phyloP scores from a whole-genome alignment of 179 eudicot genomes.

The Corrigiola litoralis region DNA sequence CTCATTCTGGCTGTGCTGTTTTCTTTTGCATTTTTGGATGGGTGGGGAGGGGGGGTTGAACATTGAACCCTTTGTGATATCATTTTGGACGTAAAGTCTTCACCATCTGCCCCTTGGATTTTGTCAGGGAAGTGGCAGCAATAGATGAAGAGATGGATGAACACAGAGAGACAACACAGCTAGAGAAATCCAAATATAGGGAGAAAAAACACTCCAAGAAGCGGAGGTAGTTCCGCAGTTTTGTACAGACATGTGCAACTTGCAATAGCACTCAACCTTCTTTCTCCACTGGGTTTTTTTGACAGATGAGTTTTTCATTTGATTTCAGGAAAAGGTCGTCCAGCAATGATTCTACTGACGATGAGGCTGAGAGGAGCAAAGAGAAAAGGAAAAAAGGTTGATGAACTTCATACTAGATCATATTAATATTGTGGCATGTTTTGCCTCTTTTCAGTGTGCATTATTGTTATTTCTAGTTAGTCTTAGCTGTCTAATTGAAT shows the following conservation, averaged over 20 bases:
- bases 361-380: slow-evolving; percentile 30
- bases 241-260: background rate
- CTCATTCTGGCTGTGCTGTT: background rate
- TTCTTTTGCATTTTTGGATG: background rate
- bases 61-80: background rate
- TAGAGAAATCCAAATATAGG: slow-evolving; percentile 11
- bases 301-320: background rate
- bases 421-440: background rate
- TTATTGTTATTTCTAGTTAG: too few species aligned
- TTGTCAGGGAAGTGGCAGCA: slow-evolving; percentile 21
- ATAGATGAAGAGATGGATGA: slow-evolving; percentile 21
- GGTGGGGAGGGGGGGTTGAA: background rate
- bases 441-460: too few species aligned
- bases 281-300: background rate
- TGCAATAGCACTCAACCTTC: background rate
- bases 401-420: background rate
- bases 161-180: slow-evolving; percentile 13
- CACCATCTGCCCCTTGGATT: background rate
- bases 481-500: background rate
- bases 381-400: slow-evolving; percentile 54
- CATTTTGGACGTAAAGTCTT: background rate
- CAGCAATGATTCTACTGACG: slow-evolving; percentile 37
- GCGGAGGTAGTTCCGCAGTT: slow-evolving; percentile 24
- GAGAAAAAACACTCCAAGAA: slow-evolving; percentile 17
- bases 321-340: slow-evolving; percentile 48